Evolutionary conservation across 768 basidiomycete genomes (phyloP), one percentile per base, ranked within the genome.

Genomic region (Serpula lacrymans): DNA sequence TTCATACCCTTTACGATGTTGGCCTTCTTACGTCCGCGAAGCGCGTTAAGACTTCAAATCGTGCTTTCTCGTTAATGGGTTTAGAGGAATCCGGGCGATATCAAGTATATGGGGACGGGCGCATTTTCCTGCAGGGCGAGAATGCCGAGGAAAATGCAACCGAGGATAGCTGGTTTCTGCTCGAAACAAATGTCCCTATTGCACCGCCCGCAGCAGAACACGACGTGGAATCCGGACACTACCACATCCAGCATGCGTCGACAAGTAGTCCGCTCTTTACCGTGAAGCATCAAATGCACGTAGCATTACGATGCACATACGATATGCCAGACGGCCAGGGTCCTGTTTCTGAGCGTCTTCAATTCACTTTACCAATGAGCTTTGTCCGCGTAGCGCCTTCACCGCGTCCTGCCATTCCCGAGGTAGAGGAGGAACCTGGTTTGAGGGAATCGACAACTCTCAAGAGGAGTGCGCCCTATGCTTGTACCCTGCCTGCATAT

Each of bases 401-500:
- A n/a, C 27, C 9, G 27, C 27, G 14, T n/a, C 27, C 14, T 25
- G n/a, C n/a, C 37, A 16, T n/a, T 29, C 7, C 24, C 51, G 12
- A 39, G 26, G 11, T 31, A 18, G 29, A n/a, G 32, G 7, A 37
- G 27, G 46, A 48, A 18, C 12, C 3, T 45, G 37, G 14, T 18
- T n/a, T 25, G 26, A 37, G 37, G 14, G n/a, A n/a, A n/a, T n/a
- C n/a, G n/a, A n/a, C n/a, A n/a, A n/a, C n/a, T n/a, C 17, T 32
- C 18, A 50, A 20, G 29, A 54, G 43, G 37, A 39, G 10, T 24
- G 37, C 50, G 8, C 59, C 49, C 20, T 51, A 51, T 37, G 45
- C 54, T 4, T 58, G 60, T 11, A 51, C 50, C 30, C 75, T 88
- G 14, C 89, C 88, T 2, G 74, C 81, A 3, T 91, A 91, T 54